These are phyloP conservation scores for Drosera spatulata DNA, from an alignment of 179 eudicot genomes.

Conservation along the genomic window DNA sequence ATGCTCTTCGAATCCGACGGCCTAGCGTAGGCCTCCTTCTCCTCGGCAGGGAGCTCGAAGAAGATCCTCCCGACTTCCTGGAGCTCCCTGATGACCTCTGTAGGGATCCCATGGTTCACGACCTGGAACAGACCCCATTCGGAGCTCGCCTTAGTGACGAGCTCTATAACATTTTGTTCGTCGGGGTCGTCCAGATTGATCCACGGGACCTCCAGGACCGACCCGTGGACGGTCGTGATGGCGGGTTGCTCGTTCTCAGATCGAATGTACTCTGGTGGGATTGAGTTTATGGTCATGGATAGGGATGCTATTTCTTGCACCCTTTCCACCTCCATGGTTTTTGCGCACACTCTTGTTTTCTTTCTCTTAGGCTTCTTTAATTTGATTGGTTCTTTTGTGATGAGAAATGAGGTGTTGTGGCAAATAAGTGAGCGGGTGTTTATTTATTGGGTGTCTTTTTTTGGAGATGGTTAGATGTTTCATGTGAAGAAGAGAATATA, in stretches of 20 bases:
- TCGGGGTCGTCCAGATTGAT: constrained; percentile 30
- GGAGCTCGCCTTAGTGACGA: constrained; percentile 27
- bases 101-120: too few species aligned
- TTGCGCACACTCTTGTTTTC: not conserved
- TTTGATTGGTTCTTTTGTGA: not conserved
- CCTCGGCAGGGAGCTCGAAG: too few species aligned
- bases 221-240: constrained; percentile 42
- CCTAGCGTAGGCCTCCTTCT: too few species aligned
- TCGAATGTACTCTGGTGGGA: constrained; percentile 49
- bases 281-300: constrained; percentile 26
- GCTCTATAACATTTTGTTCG: constrained; percentile 14
- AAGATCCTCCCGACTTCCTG: too few species aligned
- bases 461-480: too few species aligned
- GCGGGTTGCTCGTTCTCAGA: constrained; percentile 59
- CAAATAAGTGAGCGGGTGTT: not conserved
- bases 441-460: too few species aligned
- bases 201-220: constrained; percentile 44
- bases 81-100: too few species aligned
- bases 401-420: not conserved
- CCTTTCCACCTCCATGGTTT: constrained; percentile 40
- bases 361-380: not conserved
- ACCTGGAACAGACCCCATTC: constrained; percentile 74
- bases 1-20: too few species aligned
- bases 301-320: constrained; percentile 54
- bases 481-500: too few species aligned